Conservation (phyloP, 2,329 filamentous ascomycete species). For the Fusarium euwallaceae region DNA sequence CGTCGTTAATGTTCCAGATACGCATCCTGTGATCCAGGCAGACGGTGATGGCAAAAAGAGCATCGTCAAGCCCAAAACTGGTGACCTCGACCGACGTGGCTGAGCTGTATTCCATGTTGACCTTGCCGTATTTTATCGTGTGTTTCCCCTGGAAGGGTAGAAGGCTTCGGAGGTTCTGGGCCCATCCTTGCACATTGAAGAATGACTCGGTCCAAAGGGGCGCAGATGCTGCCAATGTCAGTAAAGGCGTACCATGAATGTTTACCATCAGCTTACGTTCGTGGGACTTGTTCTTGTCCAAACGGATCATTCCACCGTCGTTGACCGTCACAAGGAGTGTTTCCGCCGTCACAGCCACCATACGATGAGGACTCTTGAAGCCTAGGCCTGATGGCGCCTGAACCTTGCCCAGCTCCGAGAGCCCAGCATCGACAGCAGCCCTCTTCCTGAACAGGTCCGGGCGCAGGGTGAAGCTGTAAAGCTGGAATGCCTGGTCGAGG, state of each 20-base stretch:
- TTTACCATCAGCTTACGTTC: conserved; percentile 56
- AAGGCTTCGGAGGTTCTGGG: conserved; percentile 74
- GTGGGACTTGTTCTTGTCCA: conserved; percentile 70
- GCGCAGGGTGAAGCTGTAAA: conserved; percentile 87
- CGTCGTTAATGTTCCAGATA: conserved; percentile 89
- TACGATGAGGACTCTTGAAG: conserved; percentile 83
- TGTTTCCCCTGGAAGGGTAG: conserved; percentile 75
- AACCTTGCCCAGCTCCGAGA: conserved; percentile 82
- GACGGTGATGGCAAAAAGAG: conserved; percentile 78
- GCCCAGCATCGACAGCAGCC: conserved; percentile 76
- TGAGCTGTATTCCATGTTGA: conserved; percentile 75
- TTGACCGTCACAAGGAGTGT: conserved; percentile 85
- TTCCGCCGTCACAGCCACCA: conserved; percentile 79
- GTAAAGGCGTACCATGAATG: not conserved
- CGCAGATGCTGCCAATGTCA: conserved; percentile 42
- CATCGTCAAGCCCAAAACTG: conserved; percentile 62
- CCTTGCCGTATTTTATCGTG: conserved; percentile 73
- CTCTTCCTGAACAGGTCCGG: conserved; percentile 84
- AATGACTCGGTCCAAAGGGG: conserved; percentile 76
- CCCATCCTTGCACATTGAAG: conserved; percentile 81
- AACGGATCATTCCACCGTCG: conserved; percentile 79
- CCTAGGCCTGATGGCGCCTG: conserved; percentile 79
- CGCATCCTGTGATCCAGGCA: conserved; percentile 90
- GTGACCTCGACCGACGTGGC: conserved; percentile 73
- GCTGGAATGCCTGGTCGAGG: conserved; percentile 80